These are phyloP conservation scores for Chloranthus sessilifolius DNA, from an alignment of 164 flowering plant genomes.

Conservation along the genomic window DNA sequence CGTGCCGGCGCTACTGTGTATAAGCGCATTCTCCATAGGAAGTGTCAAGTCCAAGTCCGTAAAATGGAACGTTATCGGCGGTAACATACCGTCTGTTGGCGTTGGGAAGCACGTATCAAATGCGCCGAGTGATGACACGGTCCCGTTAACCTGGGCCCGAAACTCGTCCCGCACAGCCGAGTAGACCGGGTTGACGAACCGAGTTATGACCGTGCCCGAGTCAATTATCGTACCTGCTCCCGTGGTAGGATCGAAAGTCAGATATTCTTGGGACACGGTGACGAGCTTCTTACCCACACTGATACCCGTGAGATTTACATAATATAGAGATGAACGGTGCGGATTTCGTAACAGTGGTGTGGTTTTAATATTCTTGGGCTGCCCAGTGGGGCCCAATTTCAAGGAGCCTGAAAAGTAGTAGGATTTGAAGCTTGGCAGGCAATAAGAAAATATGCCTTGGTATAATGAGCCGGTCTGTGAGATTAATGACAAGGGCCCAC, in stretches of 20 bases:
- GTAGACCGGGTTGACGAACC: slow-evolving; percentile 65
- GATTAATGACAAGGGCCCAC: slow-evolving; percentile 71
- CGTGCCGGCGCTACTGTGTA: slow-evolving; percentile 66
- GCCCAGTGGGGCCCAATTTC: slow-evolving; percentile 68
- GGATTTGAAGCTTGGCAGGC: slow-evolving; percentile 80
- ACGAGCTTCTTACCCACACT: slow-evolving; percentile 57
- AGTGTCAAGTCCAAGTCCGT: slow-evolving; percentile 54
- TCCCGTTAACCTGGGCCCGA: slow-evolving; percentile 46
- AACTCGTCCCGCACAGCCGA: slow-evolving; percentile 55
- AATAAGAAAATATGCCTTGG: slow-evolving; percentile 77
- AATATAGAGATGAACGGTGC: slow-evolving; percentile 78
- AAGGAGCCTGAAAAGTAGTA: slow-evolving; percentile 90
- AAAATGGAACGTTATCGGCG: slow-evolving; percentile 59
- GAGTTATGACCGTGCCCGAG: slow-evolving; percentile 87
- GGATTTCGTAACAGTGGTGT: slow-evolving; percentile 81
- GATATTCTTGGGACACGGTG: slow-evolving; percentile 36
- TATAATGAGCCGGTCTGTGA: slow-evolving; percentile 65
- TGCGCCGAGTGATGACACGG: slow-evolving; percentile 56
- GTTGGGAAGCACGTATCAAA: slow-evolving; percentile 79
- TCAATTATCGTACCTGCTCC: slow-evolving; percentile 90
- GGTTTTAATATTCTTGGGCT: slow-evolving; percentile 59
- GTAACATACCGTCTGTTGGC: slow-evolving; percentile 36
- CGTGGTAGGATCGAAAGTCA: slow-evolving; percentile 58
- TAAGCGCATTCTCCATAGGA: slow-evolving; percentile 75
- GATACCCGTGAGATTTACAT: slow-evolving; percentile 74